Percentiles rank a stretch among this genome's conserved stretches.
phyloP scores from a whole-genome alignment of 1,139 yeast genomes.

The Kodamaea anthophila region DNA sequence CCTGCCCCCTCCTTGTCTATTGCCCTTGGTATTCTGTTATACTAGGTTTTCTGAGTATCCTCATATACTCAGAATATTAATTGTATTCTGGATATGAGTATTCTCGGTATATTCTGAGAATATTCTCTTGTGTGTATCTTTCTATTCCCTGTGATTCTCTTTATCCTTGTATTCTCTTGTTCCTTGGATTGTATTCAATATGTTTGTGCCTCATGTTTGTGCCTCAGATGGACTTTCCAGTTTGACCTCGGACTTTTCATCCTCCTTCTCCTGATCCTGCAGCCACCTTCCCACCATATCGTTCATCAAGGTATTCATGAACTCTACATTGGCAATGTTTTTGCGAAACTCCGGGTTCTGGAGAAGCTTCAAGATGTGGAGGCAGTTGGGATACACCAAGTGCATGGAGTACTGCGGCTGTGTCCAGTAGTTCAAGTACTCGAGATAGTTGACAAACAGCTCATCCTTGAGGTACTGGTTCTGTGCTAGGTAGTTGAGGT shows the following conservation, averaged over 20 bases:
- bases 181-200: too few species aligned
- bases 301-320: constrained; percentile 56
- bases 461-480: constrained; percentile 58
- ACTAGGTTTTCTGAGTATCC: too few species aligned
- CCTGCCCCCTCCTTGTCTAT: too few species aligned
- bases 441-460: constrained; percentile 56
- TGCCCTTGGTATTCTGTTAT: too few species aligned
- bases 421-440: constrained; percentile 72
- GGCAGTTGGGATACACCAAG: constrained; percentile 68
- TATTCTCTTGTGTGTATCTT: too few species aligned
- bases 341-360: constrained; percentile 52
- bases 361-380: constrained; percentile 56
- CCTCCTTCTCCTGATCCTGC: constrained; percentile 13
- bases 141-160: too few species aligned
- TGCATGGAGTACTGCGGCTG: constrained; percentile 59
- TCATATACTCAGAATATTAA: too few species aligned
- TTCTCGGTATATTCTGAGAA: too few species aligned
- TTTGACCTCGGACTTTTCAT: background rate
- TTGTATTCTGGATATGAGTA: too few species aligned
- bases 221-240: constrained; percentile 1
- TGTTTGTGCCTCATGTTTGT: too few species aligned
- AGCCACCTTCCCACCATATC: constrained; percentile 77
- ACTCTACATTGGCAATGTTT: constrained; percentile 51
- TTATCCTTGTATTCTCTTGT: background rate
- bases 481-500: constrained; percentile 69